phyloP scores from a whole-genome alignment of 2,329 filamentous ascomycete genomes.

The Nothophoma quercina region DNA sequence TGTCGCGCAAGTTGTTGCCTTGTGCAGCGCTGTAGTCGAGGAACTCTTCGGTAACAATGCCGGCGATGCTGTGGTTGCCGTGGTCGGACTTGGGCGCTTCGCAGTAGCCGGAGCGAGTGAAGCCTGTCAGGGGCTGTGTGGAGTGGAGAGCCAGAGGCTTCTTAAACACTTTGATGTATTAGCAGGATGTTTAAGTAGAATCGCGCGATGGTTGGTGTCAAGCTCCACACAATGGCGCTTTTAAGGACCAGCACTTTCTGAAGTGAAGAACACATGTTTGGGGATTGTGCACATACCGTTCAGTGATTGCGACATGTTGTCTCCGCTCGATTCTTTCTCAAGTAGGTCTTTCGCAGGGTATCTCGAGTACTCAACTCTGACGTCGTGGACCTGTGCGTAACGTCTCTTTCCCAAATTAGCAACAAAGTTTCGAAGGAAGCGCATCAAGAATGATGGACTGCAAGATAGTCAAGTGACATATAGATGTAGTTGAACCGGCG shows the following conservation, averaged over 20 bases:
- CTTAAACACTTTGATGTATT: constrained; percentile 58
- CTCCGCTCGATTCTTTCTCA: constrained; percentile 4
- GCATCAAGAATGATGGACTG: constrained; percentile 17
- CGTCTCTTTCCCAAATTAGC: constrained; percentile 20
- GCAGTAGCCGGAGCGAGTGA: constrained; percentile 69
- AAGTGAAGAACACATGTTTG: not conserved
- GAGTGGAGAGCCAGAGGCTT: constrained; percentile 66
- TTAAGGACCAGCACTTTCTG: too few relatives aligned
- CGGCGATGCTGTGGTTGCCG: constrained; percentile 68
- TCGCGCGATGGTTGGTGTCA: not conserved
- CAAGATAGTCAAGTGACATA: not conserved
- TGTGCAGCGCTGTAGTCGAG: constrained; percentile 66
- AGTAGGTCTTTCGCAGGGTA: constrained; percentile 15
- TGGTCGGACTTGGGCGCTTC: constrained; percentile 61
- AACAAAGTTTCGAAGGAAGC: constrained; percentile 21
- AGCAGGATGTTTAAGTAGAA: not conserved
- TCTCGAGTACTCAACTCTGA: constrained; percentile 21
- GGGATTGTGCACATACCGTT: constrained; percentile 10
- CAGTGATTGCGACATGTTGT: constrained; percentile 12
- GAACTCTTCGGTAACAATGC: constrained; percentile 66
- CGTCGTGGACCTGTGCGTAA: constrained; percentile 44
- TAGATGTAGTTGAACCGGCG: not conserved
- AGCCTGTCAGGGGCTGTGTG: constrained; percentile 66
- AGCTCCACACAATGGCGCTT: not conserved
- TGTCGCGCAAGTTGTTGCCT: constrained; percentile 65